Base-by-base conservation (phyloP, 176 grass and related monocot genomes). In the Hordeum vulgare region DNA sequence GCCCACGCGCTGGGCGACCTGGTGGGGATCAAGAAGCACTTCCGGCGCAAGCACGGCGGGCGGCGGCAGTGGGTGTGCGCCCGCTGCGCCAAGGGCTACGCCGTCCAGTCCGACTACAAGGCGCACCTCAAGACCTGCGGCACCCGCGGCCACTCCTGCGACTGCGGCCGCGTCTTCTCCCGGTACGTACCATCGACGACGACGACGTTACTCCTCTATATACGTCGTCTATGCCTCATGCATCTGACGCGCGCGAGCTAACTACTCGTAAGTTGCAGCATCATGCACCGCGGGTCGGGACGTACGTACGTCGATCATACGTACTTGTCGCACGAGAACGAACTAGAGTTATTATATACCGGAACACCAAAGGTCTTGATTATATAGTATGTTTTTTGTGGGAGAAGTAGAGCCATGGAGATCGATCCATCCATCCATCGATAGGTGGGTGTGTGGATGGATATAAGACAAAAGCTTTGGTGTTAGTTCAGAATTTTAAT, bases 101-200 rank as follows among this genome's bases (percentile, higher is more conserved):
- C 94, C 79, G 94, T 97, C 15, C 94, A 97, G 78, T 97, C 94
- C 58, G 94, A 97, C 83, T 97, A 97, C 89, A 97, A 97, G 94
- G 94, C 94, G 1, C 94, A 97, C 80, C 94, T 97, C 91, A 97
- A 97, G 85, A 97, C 94, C 66, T 97, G 94, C 75, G 94, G 94
- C 85, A 97, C 94, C 40, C 87, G 91, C 72, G 94, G 94, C 5
- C 94, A 97, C 72, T 97, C 94, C 80, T 97, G 94, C 87, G 94
- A 97, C 65, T 97, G 94, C 79, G 94, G 94, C 82, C 91, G 94
- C 71, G 91, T 97, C 73, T 97, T 97, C 84, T 94, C 94, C 13
- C 61, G 90, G 90, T 92, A 83, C 40, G 28, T 72, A 20, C 20
- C 17, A 0, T 6, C 34, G 24, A 24, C 68, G 15, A 11, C 63